A percentile compares a stretch with the other conserved stretches of the same genome.
phyloP scores from a whole-genome alignment of 148 eudicot genomes.

The Vaccinium macrocarpon region DNA sequence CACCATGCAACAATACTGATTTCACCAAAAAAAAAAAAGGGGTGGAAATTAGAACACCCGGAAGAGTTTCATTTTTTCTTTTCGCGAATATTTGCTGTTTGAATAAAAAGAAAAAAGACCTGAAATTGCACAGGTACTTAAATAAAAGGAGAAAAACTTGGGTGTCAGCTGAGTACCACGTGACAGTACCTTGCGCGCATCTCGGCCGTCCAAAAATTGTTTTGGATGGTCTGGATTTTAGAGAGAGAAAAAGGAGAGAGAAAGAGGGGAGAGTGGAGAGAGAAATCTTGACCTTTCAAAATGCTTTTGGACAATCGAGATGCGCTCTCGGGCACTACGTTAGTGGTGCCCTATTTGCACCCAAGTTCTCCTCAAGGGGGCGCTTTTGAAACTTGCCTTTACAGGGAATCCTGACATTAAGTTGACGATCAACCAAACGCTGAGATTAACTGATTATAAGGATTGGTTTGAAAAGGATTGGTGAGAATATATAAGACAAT shows the following conservation, averaged over 20 bases:
- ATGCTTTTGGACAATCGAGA: too few relatives aligned
- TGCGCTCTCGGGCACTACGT: too few relatives aligned
- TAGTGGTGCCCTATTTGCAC: too few relatives aligned
- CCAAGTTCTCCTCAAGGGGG: too few relatives aligned
- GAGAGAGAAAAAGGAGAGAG: too few relatives aligned
- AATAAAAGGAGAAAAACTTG: not conserved
- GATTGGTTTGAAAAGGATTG: not conserved
- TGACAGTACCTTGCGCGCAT: too few relatives aligned
- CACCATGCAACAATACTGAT: constrained; percentile 41
- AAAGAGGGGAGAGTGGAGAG: too few relatives aligned
- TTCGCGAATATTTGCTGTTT: not conserved
- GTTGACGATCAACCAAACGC: not conserved
- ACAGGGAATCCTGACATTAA: constrained; percentile 9
- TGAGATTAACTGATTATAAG: too few relatives aligned
- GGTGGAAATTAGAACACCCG: not conserved
- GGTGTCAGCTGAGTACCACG: too few relatives aligned
- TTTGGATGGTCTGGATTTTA: too few relatives aligned
- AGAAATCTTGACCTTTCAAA: too few relatives aligned
- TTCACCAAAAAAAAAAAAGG: not conserved
- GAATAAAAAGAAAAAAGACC: not conserved
- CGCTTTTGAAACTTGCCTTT: constrained; percentile 15
- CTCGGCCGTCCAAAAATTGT: too few relatives aligned
- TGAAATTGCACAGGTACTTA: not conserved
- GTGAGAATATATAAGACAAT: not conserved
- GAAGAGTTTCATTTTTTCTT: not conserved